A percentile compares a stretch with the other conserved stretches of the same genome.
These are phyloP conservation scores for Graphilbum sp. DNA, from an alignment of 2,329 filamentous ascomycete species.

Conservation along the genomic window DNA sequence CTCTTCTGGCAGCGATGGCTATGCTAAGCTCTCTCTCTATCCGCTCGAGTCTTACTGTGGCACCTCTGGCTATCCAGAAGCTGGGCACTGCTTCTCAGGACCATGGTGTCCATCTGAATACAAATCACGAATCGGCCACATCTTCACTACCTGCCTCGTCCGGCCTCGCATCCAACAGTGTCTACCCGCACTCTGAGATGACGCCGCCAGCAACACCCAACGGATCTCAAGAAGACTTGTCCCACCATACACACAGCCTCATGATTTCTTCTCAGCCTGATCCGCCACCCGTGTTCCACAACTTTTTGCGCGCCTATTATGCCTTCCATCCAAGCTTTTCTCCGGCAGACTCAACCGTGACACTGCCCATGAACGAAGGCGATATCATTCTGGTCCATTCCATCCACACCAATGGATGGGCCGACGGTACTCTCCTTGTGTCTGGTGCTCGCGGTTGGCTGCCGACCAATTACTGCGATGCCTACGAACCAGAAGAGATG, in stretches of 20 bases:
- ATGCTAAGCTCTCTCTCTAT: slow-evolving; percentile 30
- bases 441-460: slow-evolving; percentile 87
- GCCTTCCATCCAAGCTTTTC: slow-evolving; percentile 70
- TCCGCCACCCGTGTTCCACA: slow-evolving; percentile 62
- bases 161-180: slow-evolving; percentile 16
- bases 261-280: slow-evolving; percentile 11
- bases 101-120: slow-evolving; percentile 17
- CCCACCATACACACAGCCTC: slow-evolving; percentile 7
- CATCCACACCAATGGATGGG: slow-evolving; percentile 96
- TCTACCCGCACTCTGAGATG: slow-evolving; percentile 43
- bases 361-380: slow-evolving; percentile 72
- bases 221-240: slow-evolving; percentile 43
- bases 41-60: slow-evolving; percentile 44
- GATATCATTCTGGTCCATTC: slow-evolving; percentile 92
- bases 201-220: slow-evolving; percentile 65
- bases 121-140: slow-evolving; percentile 52
- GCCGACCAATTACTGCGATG: slow-evolving; percentile 94
- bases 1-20: slow-evolving; percentile 21
- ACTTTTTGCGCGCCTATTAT: slow-evolving; percentile 88
- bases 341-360: slow-evolving; percentile 72
- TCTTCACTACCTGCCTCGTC: slow-evolving; percentile 41
- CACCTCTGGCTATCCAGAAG: slow-evolving; percentile 39
- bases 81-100: slow-evolving; percentile 12
- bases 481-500: slow-evolving; percentile 82
- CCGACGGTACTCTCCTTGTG: slow-evolving; percentile 77